Evolutionary conservation across 176 grass and related monocot genomes (phyloP), one percentile per base, ranked within the genome.

Genomic region (Aegilops tauschii): DNA sequence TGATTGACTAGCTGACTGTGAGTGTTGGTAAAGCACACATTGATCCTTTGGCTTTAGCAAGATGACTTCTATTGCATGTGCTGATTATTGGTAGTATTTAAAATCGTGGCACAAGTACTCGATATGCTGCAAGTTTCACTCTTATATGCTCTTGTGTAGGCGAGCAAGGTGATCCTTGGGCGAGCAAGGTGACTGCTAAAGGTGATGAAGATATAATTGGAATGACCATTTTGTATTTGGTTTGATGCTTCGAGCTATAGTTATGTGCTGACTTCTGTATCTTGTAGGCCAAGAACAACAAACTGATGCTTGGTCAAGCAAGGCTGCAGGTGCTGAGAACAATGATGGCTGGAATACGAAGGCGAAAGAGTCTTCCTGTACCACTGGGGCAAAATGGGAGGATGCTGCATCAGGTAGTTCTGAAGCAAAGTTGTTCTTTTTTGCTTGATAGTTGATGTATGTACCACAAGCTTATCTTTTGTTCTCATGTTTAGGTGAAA

Each of bases 271-370:
- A 84, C 61, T 65, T 74, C 12, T 42, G n/a, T 66, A 32, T 70
- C 78, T 79, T 88, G 30, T 77, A 88, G 92, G 73, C 64, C 86
- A 77, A 93, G 86, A 80, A 83, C 66, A 73, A 68, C 85, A 78
- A 78, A 77, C 42, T 63, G 78, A 90, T 90, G 20, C 82, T 80
- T 93, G 86, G 82, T 80, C 31, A 61, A 90, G 78, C 29, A 90
- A 90, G 82, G 49, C 72, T 49, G 21, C 62, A 79, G 78, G 68
- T 40, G 71, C 54, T 20, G 49, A 87, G 8, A 82, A 77, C 71
- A 83, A 76, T 76, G 73, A 80, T 88, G 75, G 67, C 40, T 90
- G 88, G 88, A 85, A 63, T 58, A 80, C 65, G 30, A 87, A 79
- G 66, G 72, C 4, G 6, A 67, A 90, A 61, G 80, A 32, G 27